A percentile compares a stretch with the other conserved stretches of the same genome.
Conservation (phyloP, 2,329 filamentous ascomycete genomes). For the Penicillium sp. region DNA sequence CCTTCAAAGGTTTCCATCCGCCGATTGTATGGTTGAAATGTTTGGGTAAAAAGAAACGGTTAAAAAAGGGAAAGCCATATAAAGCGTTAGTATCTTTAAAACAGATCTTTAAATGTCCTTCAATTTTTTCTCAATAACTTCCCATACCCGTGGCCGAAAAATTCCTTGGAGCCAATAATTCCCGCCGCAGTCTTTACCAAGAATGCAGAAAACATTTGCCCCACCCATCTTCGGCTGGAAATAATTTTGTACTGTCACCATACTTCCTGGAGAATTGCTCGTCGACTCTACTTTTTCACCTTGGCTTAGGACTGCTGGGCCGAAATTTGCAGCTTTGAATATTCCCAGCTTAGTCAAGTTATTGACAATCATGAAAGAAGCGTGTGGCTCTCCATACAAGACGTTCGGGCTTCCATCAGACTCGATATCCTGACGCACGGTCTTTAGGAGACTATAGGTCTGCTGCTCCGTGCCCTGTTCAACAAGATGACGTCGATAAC, state of each 20-base stretch:
- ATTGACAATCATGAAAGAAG: background rate
- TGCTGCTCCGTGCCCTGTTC: background rate
- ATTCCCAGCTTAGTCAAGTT: background rate
- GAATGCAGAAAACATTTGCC: background rate
- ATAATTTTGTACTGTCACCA: background rate
- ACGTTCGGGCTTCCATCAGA: background rate
- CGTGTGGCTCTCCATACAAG: background rate
- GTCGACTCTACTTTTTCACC: background rate
- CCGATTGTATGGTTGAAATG: no score
- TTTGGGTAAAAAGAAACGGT: no score
- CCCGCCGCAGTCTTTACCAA: background rate
- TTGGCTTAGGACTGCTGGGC: background rate
- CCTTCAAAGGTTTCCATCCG: no score
- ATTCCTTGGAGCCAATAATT: background rate
- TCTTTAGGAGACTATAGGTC: background rate
- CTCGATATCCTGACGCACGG: background rate
- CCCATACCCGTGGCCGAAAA: background rate
- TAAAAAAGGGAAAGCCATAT: no score
- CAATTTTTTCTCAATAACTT: background rate
- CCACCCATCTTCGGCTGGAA: background rate
- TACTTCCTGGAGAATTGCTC: background rate
- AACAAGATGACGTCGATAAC: conserved; percentile 1
- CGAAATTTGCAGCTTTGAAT: background rate
- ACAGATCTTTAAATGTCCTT: no score
- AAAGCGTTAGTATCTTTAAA: no score